Evolutionary conservation across 257 asterid species (phyloP).

Genomic region (Linderniella brevidens): DNA sequence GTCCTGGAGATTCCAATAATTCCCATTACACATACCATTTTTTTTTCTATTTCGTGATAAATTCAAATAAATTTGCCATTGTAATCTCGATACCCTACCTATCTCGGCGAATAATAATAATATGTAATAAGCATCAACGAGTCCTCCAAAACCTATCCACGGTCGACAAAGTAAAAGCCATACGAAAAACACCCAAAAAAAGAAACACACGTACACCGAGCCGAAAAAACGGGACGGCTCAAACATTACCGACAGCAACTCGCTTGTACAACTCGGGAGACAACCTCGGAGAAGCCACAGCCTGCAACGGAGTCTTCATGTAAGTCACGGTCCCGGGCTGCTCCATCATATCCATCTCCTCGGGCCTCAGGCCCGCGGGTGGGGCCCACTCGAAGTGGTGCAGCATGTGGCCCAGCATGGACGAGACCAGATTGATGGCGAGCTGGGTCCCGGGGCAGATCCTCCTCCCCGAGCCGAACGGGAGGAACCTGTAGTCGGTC

Average conservation of each 20-base stretch:
- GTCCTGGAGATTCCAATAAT: too few relatives aligned
- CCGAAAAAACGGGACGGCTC: slow-evolving; percentile 3
- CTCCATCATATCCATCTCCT: slow-evolving; percentile 70
- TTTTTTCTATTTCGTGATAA: too few relatives aligned
- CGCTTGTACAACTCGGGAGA: slow-evolving; percentile 43
- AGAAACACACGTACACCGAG: too few relatives aligned
- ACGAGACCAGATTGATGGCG: slow-evolving; percentile 66
- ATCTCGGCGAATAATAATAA: too few relatives aligned
- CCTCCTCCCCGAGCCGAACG: slow-evolving; percentile 87
- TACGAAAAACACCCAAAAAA: too few relatives aligned
- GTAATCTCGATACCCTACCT: too few relatives aligned
- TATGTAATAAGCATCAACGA: too few relatives aligned
- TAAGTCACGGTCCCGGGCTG: slow-evolving; percentile 73
- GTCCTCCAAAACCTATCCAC: too few relatives aligned
- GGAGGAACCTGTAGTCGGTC: slow-evolving; percentile 62
- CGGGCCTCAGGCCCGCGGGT: slow-evolving; percentile 23
- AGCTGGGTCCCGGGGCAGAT: slow-evolving; percentile 67
- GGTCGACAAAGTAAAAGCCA: too few relatives aligned
- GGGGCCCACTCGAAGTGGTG: slow-evolving; percentile 55
- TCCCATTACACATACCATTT: too few relatives aligned
- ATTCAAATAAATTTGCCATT: too few relatives aligned
- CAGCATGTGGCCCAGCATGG: slow-evolving; percentile 45
- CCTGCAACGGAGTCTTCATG: slow-evolving; percentile 51
- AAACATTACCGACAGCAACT: slow-evolving; percentile 30
- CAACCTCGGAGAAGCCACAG: slow-evolving; percentile 47